Base-by-base conservation (phyloP, 345 rosid genomes). In the Kernera saxatilis region DNA sequence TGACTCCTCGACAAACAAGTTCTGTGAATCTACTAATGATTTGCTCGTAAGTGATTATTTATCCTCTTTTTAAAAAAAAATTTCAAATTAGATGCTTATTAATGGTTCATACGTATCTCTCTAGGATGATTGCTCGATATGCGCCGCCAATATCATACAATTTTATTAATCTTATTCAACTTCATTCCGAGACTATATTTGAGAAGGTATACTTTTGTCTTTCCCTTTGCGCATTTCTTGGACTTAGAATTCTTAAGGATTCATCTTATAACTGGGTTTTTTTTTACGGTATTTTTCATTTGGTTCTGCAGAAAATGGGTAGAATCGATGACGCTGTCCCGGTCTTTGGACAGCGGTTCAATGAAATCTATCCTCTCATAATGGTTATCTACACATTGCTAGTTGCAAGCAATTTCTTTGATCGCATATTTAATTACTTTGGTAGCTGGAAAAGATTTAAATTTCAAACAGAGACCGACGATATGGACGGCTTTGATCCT, bases 111-210 rank as follows among this genome's bases (percentile, higher is more conserved):
- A 44, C 45, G 72, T 32, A 18, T 50, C 58, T 78, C 63, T 75
- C 6, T 69, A 95, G 99, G 91, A 95, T 92, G 98, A 87, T 95
- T 82, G 99, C 99, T 74, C 96, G 98, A 72, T 95, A 95, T 78
- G 98, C 99, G 10, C 90, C 99, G 32, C 93, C 98, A 60, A 80
- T 95, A 81, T 92, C 98, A 12, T 95, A 92, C 85, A 95, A 95
- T 79, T 90, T 92, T 82, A 96, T 95, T 64, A 88, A 90, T 79
- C 98, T 95, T 70, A 92, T 95, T 79, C 83, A 83, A 76, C 93
- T 88, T 66, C 74, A 75, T 45, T 55, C 70, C 15, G 71, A 71
- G 62, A 92, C 99, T 46, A 83, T 95, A 77, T 95, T 95, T 80
- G 99, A 92, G 72, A 77, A 86, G 97, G 99, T 90, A 83, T 13